phyloP scores from a whole-genome alignment of 192 early-diverging fungal genomes.

The Geosiphon pyriformis region DNA sequence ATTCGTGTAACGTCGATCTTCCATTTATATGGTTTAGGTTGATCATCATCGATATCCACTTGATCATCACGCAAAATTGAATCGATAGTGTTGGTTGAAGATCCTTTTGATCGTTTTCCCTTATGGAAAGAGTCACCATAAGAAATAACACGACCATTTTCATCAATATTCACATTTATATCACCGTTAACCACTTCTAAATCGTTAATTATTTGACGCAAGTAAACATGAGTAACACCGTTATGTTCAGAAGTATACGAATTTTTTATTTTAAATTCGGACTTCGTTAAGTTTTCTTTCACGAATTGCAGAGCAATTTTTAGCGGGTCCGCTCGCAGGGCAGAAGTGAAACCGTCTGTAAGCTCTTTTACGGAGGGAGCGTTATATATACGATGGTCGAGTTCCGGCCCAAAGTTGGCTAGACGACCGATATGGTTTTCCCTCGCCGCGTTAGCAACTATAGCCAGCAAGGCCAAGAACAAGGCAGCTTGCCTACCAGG shows the following conservation, averaged over 20 bases:
- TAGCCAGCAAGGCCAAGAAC: not conserved
- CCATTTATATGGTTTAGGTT: not conserved
- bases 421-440: not conserved
- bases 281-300: constrained; percentile 32
- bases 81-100: no score
- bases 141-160: constrained; percentile 60
- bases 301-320: constrained; percentile 48
- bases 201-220: constrained; percentile 67
- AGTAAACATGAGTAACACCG: constrained; percentile 81
- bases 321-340: constrained; percentile 26
- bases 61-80: not conserved
- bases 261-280: constrained; percentile 57
- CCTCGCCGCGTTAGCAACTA: not conserved
- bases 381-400: constrained; percentile 11
- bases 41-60: not conserved
- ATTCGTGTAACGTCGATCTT: not conserved
- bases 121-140: constrained; percentile 64
- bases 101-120: not conserved
- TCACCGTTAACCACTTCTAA: constrained; percentile 76
- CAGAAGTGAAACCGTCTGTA: constrained; percentile 30
- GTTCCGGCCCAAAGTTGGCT: constrained; percentile 15
- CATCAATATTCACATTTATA: constrained; percentile 77
- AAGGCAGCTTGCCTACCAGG: not conserved
- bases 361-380: constrained; percentile 27
- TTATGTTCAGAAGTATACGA: constrained; percentile 63